phyloP scores from a whole-genome alignment of 768 basidiomycete species.

The Fistulinella prunicolor region DNA sequence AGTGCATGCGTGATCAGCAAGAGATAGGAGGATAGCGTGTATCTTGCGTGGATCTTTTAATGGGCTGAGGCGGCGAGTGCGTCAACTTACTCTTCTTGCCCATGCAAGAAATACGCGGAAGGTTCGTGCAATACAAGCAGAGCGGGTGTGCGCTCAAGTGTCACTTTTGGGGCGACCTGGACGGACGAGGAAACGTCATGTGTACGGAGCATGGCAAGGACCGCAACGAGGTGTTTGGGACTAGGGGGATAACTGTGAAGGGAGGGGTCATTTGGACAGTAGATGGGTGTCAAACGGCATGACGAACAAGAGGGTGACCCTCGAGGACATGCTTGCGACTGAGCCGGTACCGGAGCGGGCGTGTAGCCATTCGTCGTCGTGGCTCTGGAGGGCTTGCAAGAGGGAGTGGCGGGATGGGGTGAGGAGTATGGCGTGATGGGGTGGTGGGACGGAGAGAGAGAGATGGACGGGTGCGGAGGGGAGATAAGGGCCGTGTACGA shows the following conservation, averaged over 20 bases:
- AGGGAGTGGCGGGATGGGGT: constrained; percentile 51
- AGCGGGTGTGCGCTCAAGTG: constrained; percentile 40
- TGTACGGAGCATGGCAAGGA: constrained; percentile 48
- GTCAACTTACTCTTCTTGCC: constrained; percentile 23
- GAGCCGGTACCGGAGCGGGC: constrained; percentile 39
- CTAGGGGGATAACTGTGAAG: constrained; percentile 67
- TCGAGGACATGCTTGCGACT: constrained; percentile 36
- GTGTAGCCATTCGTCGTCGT: constrained; percentile 49
- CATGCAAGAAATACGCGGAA: constrained; percentile 49
- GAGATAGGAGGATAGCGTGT: constrained; percentile 51
- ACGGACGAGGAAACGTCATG: constrained; percentile 21
- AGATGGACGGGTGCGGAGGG: constrained; percentile 71
- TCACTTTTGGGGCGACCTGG: constrained; percentile 31
- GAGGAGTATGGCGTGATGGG: constrained; percentile 44
- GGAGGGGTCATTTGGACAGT: constrained; percentile 10
- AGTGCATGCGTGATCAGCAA: constrained; percentile 47
- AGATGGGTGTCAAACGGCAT: neutral
- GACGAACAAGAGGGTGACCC: constrained; percentile 56
- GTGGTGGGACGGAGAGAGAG: constrained; percentile 45
- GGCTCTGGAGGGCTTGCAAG: constrained; percentile 43
- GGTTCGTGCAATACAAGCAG: constrained; percentile 61
- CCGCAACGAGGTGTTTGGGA: constrained; percentile 50
- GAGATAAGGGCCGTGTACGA: constrained; percentile 62
- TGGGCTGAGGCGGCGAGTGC: neutral
- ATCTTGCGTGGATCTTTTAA: constrained; percentile 17